Base-by-base conservation (phyloP, 2,329 filamentous ascomycete species). In the Phialophora tarda region DNA sequence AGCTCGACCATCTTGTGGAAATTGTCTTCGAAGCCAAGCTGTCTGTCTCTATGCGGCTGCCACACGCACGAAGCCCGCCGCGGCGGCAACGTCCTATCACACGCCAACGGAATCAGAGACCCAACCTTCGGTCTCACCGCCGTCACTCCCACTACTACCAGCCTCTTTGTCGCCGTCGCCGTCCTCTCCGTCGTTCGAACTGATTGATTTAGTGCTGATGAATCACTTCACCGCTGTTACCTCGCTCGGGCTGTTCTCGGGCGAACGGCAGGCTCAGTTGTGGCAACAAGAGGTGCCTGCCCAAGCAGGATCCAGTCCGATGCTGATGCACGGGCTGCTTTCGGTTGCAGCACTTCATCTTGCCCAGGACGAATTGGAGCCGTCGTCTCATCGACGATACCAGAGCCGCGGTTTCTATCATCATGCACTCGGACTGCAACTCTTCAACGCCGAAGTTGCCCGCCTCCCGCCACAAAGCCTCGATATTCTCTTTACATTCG, bases 151-250 rank as follows among this genome's bases (percentile, higher is more conserved):
- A 26, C n/a, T 26, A 14, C 47, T 24, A 4, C 44, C 21, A 23
- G 47, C 47, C 17, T 24, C 21, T 1, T 24, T 14, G 17, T 41
- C 6, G 14, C 47, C 47, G 1, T 26, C 47, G 47, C 21, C 47
- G 6, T 23, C 24, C n/a, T 23, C 47, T 12, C 47, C 47, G 24
- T 10, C 17, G 21, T 50, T 50, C 17, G 21, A 50, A 24, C 24
- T 50, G 21, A 23, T 50, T 50, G 47, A 50, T 50, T 26, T 50
- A 26, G n/a, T 50, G n/a, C 44, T 48, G 44, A 48, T 48, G 44
- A 48, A 48, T 48, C 21, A 50, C 24, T 50, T 50, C 47, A 50
- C 47, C 47, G 47, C 47, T 24, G 47, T 50, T 6, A 50, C 21
- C 4, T 50, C 47, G 12, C 47, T 50, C 21, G 11, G 11, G 1